Evolutionary conservation across 2,329 filamentous ascomycete genomes (phyloP).

Genomic region (Microsporum canis): DNA sequence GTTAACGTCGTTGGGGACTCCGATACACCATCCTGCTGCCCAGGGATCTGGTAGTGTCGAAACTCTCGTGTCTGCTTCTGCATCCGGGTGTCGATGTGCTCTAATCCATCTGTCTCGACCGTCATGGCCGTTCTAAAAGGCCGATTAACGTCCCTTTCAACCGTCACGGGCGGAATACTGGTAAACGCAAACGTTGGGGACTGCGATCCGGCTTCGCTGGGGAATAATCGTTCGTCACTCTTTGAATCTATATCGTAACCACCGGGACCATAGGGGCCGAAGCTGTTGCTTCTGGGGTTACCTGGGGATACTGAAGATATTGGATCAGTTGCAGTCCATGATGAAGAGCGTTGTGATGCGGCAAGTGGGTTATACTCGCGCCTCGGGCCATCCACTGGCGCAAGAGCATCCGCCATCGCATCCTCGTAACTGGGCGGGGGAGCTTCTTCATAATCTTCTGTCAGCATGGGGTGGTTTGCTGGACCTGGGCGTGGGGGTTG

Average conservation of each 20-base stretch:
- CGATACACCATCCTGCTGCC: neutral
- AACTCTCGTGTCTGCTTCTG: neutral
- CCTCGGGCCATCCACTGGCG: slow-evolving; percentile 60
- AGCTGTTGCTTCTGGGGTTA: slow-evolving; percentile 10
- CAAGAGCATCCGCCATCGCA: slow-evolving; percentile 68
- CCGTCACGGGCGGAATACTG: neutral
- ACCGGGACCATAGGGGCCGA: neutral
- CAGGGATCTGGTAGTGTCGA: neutral
- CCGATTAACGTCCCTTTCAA: neutral
- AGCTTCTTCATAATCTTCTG: slow-evolving; percentile 51
- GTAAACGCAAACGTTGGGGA: neutral
- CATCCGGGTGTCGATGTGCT: neutral
- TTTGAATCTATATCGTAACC: slow-evolving; percentile 13
- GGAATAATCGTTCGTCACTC: slow-evolving; percentile 20
- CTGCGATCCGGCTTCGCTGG: slow-evolving; percentile 7
- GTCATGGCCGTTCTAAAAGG: neutral
- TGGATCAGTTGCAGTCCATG: slow-evolving; percentile 25
- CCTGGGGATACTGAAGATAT: slow-evolving; percentile 24
- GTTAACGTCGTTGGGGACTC: neutral
- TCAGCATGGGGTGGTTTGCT: slow-evolving; percentile 13
- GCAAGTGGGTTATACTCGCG: slow-evolving; percentile 39
- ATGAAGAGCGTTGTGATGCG: slow-evolving; percentile 14
- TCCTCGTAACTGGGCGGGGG: slow-evolving; percentile 83
- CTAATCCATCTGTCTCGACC: neutral
- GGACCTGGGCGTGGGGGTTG: slow-evolving; percentile 31